These are phyloP conservation scores for Sordariomycetes sp. DNA, from an alignment of 2,329 filamentous ascomycete genomes.

Conservation along the genomic window DNA sequence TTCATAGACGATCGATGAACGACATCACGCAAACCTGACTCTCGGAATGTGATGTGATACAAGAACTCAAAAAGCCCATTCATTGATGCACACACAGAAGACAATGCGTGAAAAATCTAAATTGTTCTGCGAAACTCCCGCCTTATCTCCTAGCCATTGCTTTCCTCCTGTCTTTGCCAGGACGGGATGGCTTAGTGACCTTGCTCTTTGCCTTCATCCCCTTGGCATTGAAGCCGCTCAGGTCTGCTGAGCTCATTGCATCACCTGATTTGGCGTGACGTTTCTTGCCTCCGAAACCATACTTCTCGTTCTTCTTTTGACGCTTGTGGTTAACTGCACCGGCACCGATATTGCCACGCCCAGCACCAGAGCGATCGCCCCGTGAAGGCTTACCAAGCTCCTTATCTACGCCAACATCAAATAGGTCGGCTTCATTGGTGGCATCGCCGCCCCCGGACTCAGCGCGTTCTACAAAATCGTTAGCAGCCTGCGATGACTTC, in stretches of 20 bases:
- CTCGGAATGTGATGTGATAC: no score
- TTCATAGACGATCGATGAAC: slow-evolving; percentile 24
- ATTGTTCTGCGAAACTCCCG: not conserved
- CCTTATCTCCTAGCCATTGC: slow-evolving; percentile 13
- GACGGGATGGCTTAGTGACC: slow-evolving; percentile 27
- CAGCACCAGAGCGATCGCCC: slow-evolving; percentile 22
- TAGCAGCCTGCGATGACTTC: no score
- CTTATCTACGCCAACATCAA: slow-evolving; percentile 79
- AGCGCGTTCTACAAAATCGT: slow-evolving; percentile 84
- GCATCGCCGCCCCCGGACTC: slow-evolving; percentile 53
- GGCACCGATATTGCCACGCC: slow-evolving; percentile 20
- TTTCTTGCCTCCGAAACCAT: slow-evolving; percentile 95
- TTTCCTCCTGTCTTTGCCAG: slow-evolving; percentile 44
- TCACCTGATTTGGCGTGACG: slow-evolving; percentile 83
- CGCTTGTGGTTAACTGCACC: slow-evolving; percentile 62
- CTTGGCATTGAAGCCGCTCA: slow-evolving; percentile 70
- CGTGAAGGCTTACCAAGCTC: slow-evolving; percentile 34
- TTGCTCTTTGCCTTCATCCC: slow-evolving; percentile 62
- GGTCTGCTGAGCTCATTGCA: slow-evolving; percentile 70
- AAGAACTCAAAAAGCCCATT: no score
- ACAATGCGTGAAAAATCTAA: not conserved
- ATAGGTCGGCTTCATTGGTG: slow-evolving; percentile 75
- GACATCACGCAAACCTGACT: slow-evolving; percentile 10
- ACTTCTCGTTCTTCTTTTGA: slow-evolving; percentile 90
- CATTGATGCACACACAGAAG: not conserved